These are phyloP conservation scores for Magnaporthiopsis rhizophila DNA, from an alignment of 2,329 filamentous ascomycete genomes.

Conservation along the genomic window DNA sequence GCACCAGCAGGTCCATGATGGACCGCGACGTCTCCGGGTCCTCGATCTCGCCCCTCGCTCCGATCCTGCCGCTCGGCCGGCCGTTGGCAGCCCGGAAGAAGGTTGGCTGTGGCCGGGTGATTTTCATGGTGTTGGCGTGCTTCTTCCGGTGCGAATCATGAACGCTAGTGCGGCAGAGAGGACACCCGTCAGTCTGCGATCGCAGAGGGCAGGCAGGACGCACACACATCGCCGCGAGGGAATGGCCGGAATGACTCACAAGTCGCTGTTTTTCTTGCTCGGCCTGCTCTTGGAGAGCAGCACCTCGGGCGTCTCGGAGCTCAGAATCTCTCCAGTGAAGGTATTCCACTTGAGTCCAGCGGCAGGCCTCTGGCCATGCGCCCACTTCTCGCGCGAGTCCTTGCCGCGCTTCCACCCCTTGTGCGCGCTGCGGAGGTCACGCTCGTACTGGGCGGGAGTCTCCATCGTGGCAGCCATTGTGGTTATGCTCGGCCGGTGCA, in stretches of 20 bases:
- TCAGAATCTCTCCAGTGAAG: slow-evolving; percentile 10
- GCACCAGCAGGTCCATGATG: slow-evolving; percentile 24
- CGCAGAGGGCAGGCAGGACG: background rate
- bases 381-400: slow-evolving; percentile 34
- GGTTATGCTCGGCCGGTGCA: slow-evolving; percentile 1
- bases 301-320: slow-evolving; percentile 11
- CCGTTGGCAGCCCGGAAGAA: background rate
- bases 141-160: background rate
- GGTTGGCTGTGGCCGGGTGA: no score
- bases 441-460: slow-evolving; percentile 22
- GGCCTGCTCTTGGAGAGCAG: slow-evolving; percentile 29
- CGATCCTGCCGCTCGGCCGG: slow-evolving; percentile 18
- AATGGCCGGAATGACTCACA: slow-evolving; percentile 21
- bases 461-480: slow-evolving; percentile 19
- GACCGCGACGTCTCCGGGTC: slow-evolving; percentile 25
- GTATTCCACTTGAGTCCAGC: slow-evolving; percentile 17
- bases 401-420: slow-evolving; percentile 36
- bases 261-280: slow-evolving; percentile 19
- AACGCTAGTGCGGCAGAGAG: background rate
- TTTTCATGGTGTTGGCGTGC: background rate
- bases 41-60: slow-evolving; percentile 26
- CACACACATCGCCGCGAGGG: slow-evolving; percentile 10
- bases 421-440: slow-evolving; percentile 35
- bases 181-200: background rate
- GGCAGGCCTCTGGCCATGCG: slow-evolving; percentile 25